Evolutionary conservation across 176 grass and related monocot species (phyloP), one percentile per base, ranked within the genome.

Genomic region (Musa beccarii): DNA sequence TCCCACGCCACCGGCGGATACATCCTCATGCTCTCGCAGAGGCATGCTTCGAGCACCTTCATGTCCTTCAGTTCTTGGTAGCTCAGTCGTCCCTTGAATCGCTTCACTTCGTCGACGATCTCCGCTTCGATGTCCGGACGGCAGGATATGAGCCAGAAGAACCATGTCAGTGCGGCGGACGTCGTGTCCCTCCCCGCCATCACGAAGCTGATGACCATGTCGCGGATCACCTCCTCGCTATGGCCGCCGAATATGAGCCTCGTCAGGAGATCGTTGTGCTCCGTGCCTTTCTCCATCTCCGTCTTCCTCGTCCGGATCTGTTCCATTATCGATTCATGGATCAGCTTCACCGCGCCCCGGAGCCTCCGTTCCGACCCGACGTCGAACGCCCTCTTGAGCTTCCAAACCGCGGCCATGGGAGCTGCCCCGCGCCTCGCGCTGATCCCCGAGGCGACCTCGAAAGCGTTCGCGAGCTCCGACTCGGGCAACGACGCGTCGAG

Each of bases 191-290:
- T 69, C 1, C 86, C 92, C 1, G 92, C 92, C 84, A 96, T 83
- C 64, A 96, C 80, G 77, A 96, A 96, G 78, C 92, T 96, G 75
- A 96, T 92, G 15, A 90, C 92, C 92, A 96, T 96, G 76, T 96
- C 92, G 0, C 92, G 84, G 78, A 92, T 92, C 26, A 72, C 84
- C 75, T 92, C 86, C 63, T 92, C 89, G 0, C 83, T 51, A 75
- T 92, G 87, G 52, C 84, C 89, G 57, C 79, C 86, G 28, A 81
- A 72, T 13, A 92, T 85, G 81, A 96, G 83, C 80, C 92, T 83
- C 51, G 92, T 92, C 34, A 96, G 81, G 9, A 96, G 76, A 80
- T 96, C 92, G 22, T 69, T 87, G 43, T 34, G n/a, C 10, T 21
- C 17, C 66, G 76, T 73, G 1, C 24, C 15, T n/a, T 51, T 34